Evolutionary conservation across 345 rosid species (phyloP).

Genomic region (Dovyalis caffra): DNA sequence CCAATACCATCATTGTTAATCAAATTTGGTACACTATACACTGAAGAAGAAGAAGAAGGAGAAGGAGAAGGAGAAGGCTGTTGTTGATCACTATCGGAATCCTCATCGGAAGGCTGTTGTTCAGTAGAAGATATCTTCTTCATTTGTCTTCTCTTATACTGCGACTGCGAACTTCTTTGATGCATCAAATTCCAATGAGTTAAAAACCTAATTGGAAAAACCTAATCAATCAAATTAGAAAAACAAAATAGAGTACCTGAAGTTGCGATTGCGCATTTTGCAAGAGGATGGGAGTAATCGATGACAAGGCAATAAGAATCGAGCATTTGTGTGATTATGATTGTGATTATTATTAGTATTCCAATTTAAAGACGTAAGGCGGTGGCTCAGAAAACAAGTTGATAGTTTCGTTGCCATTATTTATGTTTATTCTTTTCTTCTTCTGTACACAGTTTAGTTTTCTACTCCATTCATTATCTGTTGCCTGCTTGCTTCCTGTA

Average conservation of each 20-base stretch:
- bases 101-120: constrained; percentile 25
- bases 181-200: background rate
- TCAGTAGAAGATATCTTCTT: constrained; percentile 47
- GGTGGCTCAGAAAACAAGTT: constrained; percentile 44
- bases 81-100: constrained; percentile 33
- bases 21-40: constrained; percentile 11
- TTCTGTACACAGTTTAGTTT: no score
- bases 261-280: constrained; percentile 60
- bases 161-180: constrained; percentile 37
- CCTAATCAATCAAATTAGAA: background rate
- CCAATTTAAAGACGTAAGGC: constrained; percentile 34
- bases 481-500: no score
- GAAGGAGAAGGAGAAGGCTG: no score
- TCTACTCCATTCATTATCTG: no score
- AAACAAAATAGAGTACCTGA: constrained; percentile 39
- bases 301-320: constrained; percentile 41
- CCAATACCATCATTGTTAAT: no score
- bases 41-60: constrained; percentile 7
- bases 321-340: constrained; percentile 16
- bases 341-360: background rate
- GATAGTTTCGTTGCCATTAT: constrained; percentile 64
- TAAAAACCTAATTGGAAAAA: no score
- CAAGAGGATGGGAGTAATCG: constrained; percentile 61
- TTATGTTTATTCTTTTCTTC: no score
- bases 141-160: constrained; percentile 43